A percentile compares a stretch with the other conserved stretches of the same genome.
Conservation (phyloP, 805 yeast species). For the Schwanniomyces sp. region DNA sequence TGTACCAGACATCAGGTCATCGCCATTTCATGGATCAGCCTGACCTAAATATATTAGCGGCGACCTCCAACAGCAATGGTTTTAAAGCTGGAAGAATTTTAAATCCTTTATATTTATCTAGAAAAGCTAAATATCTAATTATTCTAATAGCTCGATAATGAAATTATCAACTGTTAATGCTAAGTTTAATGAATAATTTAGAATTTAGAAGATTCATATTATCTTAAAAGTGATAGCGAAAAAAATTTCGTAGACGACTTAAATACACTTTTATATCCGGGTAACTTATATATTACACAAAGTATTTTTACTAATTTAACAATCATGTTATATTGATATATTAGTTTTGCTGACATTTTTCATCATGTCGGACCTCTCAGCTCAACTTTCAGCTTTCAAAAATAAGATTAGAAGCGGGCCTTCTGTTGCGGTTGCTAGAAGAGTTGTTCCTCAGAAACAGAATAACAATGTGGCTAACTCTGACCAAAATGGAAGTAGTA, state of each 20-base stretch:
- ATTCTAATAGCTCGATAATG: constrained; percentile 21
- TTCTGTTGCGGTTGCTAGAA: constrained; percentile 34
- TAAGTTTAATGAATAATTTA: constrained; percentile 10
- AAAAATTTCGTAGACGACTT: background rate
- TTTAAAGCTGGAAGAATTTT: constrained; percentile 67
- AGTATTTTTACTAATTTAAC: background rate
- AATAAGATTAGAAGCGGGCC: constrained; percentile 46
- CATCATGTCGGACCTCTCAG: constrained; percentile 37
- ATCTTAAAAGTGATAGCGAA: background rate
- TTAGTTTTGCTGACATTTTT: background rate
- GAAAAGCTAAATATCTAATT: constrained; percentile 15
- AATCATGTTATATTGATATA: background rate
- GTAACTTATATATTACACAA: background rate
- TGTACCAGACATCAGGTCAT: constrained; percentile 91
- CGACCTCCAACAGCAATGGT: constrained; percentile 98
- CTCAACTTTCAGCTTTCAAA: constrained; percentile 47
- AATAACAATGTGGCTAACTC: background rate
- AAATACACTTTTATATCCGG: constrained; percentile 1
- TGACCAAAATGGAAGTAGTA: background rate
- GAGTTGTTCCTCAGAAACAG: constrained; percentile 11
- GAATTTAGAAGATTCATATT: constrained; percentile 8
- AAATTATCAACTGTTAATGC: constrained; percentile 21
- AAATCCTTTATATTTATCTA: constrained; percentile 17
- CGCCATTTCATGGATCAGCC: constrained; percentile 92
- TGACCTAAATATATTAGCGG: constrained; percentile 51